Evolutionary conservation across 1,139 yeast species (phyloP).

Genomic region (Taphrina pruni): DNA sequence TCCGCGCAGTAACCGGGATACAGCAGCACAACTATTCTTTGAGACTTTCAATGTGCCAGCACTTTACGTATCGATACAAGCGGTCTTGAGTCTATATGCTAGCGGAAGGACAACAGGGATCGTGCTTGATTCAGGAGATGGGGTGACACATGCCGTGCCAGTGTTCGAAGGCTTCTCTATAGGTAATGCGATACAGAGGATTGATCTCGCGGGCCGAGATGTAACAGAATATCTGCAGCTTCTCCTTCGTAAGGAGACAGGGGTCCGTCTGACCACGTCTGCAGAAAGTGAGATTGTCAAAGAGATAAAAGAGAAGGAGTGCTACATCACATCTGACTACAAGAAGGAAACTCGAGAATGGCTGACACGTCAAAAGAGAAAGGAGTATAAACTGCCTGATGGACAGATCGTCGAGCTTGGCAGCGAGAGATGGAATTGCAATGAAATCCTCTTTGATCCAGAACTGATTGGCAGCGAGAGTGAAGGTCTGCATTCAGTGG

Average conservation of each 20-base stretch:
- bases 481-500: conserved; percentile 69
- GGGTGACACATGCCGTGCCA: conserved; percentile 86
- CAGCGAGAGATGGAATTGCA: conserved; percentile 69
- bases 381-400: conserved; percentile 72
- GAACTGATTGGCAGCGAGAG: conserved; percentile 77
- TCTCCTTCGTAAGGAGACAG: conserved; percentile 63
- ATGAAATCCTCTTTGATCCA: conserved; percentile 82
- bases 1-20: conserved; percentile 72
- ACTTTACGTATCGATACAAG: conserved; percentile 79
- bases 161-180: conserved; percentile 86
- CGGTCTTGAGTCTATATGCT: conserved; percentile 83
- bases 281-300: conserved; percentile 85
- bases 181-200: conserved; percentile 71
- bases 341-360: conserved; percentile 68
- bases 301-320: conserved; percentile 73
- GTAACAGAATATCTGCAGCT: conserved; percentile 75
- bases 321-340: conserved; percentile 74
- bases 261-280: conserved; percentile 66
- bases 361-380: conserved; percentile 49
- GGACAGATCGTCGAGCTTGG: conserved; percentile 72
- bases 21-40: conserved; percentile 76
- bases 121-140: conserved; percentile 89
- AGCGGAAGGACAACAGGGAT: conserved; percentile 91
- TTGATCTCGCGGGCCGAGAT: conserved; percentile 87
- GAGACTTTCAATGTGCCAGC: conserved; percentile 90